These are phyloP conservation scores for Ramicandelaber brevisporus DNA, from an alignment of 192 early-diverging fungal genomes.

Conservation along the genomic window DNA sequence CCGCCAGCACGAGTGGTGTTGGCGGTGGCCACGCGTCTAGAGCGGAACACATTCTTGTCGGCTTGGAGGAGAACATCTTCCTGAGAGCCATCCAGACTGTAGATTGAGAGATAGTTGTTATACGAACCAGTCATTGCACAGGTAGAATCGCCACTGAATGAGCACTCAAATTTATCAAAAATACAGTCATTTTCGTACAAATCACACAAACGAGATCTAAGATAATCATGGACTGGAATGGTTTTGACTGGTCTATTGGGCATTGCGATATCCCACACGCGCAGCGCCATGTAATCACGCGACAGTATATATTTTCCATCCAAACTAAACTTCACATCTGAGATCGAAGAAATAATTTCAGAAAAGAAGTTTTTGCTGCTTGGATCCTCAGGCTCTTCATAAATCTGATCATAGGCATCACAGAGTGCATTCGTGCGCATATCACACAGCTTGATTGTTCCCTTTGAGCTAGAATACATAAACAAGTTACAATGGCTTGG, in stretches of 20 bases:
- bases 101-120: constrained; percentile 98
- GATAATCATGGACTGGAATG: constrained; percentile 90
- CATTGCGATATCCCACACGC: constrained; percentile 99
- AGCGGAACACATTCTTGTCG: constrained; percentile 93
- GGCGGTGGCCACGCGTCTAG: constrained; percentile 50
- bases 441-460: constrained; percentile 89
- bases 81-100: constrained; percentile 49
- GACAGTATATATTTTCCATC: constrained; percentile 95
- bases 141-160: constrained; percentile 81
- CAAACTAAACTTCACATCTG: constrained; percentile 84
- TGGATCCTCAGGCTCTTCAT: constrained; percentile 87
- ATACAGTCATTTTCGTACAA: constrained; percentile 99
- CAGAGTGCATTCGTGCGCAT: constrained; percentile 90
- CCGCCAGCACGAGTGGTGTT: constrained; percentile 23
- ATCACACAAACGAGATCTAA: constrained; percentile 89
- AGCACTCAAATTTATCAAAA: constrained; percentile 99
- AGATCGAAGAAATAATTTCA: constrained; percentile 96
- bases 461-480: constrained; percentile 96
- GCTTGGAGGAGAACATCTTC: constrained; percentile 78
- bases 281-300: constrained; percentile 88
- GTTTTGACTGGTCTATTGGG: constrained; percentile 76
- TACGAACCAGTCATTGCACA: constrained; percentile 92
- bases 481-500: constrained; percentile 87
- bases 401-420: constrained; percentile 80
- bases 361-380: constrained; percentile 96